Conservation (phyloP, 1,139 yeast species). For the Diutina ranongensis region DNA sequence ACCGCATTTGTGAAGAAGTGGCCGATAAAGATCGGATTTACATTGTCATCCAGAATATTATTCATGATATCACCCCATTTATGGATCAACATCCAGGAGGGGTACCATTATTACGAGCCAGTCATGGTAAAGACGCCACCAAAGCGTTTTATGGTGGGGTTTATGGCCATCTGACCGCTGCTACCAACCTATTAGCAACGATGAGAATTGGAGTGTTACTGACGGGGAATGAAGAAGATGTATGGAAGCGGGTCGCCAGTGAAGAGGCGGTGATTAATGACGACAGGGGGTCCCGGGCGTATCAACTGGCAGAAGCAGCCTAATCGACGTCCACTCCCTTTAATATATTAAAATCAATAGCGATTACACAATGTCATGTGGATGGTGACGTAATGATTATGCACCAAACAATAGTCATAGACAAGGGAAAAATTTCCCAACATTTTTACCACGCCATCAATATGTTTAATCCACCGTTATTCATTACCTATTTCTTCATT, state of each 20-base stretch:
- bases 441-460: too few relatives aligned
- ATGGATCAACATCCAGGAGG: slow-evolving; percentile 72
- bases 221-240: slow-evolving; percentile 74
- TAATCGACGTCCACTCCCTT: slow-evolving; percentile 11
- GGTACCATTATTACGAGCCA: slow-evolving; percentile 42
- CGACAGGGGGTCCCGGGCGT: slow-evolving; percentile 16
- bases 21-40: slow-evolving; percentile 28
- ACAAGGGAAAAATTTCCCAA: too few relatives aligned
- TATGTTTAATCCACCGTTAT: too few relatives aligned
- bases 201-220: slow-evolving; percentile 67
- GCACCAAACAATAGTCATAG: too few relatives aligned
- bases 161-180: slow-evolving; percentile 65
- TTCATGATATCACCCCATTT: slow-evolving; percentile 65
- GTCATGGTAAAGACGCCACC: slow-evolving; percentile 65
- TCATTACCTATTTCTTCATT: too few relatives aligned
- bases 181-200: slow-evolving; percentile 57
- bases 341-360: too few relatives aligned
- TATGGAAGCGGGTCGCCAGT: slow-evolving; percentile 50
- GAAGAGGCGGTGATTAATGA: slow-evolving; percentile 27
- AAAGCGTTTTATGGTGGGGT: slow-evolving; percentile 68
- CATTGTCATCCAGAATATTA: slow-evolving; percentile 41
- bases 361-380: too few relatives aligned
- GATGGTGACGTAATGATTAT: too few relatives aligned
- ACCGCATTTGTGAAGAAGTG: slow-evolving; percentile 23
- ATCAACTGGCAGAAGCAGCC: slow-evolving; percentile 37